Evolutionary conservation across 305 asterid genomes (phyloP), one percentile per base, ranked within the genome.

Genomic region (Fraxinus velutina): DNA sequence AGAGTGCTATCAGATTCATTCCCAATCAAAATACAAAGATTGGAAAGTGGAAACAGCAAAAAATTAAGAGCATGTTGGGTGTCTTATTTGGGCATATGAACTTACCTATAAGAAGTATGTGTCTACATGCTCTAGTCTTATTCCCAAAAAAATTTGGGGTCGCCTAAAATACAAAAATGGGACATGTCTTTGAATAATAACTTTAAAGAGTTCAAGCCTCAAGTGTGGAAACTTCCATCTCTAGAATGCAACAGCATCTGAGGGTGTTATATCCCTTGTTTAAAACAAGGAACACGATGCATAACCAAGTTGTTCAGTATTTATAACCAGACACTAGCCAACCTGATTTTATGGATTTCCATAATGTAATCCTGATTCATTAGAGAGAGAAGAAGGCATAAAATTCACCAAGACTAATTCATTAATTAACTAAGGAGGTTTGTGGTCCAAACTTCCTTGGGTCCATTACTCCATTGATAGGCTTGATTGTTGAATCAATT

Each of bases 321-420:
- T 66, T 27, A 32, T 30, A 71, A 71, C 24, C 42, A 71, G 44
- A 71, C 75, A 30, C 75, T 15, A n/a, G 44, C 21, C 74, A 71
- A 71, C 75, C 75, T 32, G 74, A 30, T 71, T 71, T 71, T 55
- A 55, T 17, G 66, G 66, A 55, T 55, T 55, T 55, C 66, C 75
- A 71, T 12, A 66, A 15, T 71, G 21, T 71, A 71, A 30, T 71
- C 36, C 24, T 15, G 27, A 71, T 32, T 32, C 21, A 71, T 6
- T 71, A 32, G 21, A 32, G 22, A 32, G 24, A 33, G 21, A 29
- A 6, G 32, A 32, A 66, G 1, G 12, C 9, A 68, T 13, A 68
- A 2, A 8, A 15, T 27, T 68, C 75, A 29, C 75, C 42, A 32
- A 71, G 75, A 71, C 44, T 13, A 1, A 10, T 24, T 71, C 10